Evolutionary conservation across 495 filamentous ascomycete species (phyloP).

Genomic region (Paragyromitra xinjiangensis): DNA sequence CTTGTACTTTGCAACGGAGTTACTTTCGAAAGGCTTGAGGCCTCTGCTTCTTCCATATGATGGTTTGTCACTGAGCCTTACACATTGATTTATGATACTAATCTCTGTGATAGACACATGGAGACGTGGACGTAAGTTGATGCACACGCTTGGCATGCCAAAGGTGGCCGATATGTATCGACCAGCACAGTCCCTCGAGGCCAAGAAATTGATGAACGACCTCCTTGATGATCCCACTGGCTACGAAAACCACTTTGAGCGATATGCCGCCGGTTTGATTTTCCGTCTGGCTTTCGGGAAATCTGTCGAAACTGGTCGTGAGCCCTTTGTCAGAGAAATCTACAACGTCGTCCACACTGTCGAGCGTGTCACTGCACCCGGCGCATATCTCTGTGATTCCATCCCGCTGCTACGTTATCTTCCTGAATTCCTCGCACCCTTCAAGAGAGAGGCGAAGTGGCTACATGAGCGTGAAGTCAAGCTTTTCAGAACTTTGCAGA

Average conservation of each 20-base stretch:
- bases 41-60: constrained; percentile 42
- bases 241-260: constrained; percentile 58
- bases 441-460: constrained; percentile 56
- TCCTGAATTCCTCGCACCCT: constrained; percentile 57
- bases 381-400: constrained; percentile 59
- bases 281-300: constrained; percentile 58
- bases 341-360: constrained; percentile 55
- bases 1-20: constrained; percentile 41
- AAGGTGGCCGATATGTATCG: constrained; percentile 53
- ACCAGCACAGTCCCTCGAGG: constrained; percentile 59
- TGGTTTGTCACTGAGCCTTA: background rate
- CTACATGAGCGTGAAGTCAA: constrained; percentile 57
- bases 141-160: constrained; percentile 56
- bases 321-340: constrained; percentile 54
- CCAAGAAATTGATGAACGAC: constrained; percentile 59
- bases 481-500: constrained; percentile 55
- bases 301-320: constrained; percentile 57
- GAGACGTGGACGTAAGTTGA: constrained; percentile 53
- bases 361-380: constrained; percentile 56
- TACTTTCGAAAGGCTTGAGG: constrained; percentile 36
- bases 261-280: constrained; percentile 59
- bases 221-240: constrained; percentile 52
- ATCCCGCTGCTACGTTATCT: constrained; percentile 58
- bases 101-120: constrained; percentile 22
- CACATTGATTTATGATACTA: background rate